Base-by-base conservation (phyloP, 305 asterid species). In the Solanum hybrid region DNA sequence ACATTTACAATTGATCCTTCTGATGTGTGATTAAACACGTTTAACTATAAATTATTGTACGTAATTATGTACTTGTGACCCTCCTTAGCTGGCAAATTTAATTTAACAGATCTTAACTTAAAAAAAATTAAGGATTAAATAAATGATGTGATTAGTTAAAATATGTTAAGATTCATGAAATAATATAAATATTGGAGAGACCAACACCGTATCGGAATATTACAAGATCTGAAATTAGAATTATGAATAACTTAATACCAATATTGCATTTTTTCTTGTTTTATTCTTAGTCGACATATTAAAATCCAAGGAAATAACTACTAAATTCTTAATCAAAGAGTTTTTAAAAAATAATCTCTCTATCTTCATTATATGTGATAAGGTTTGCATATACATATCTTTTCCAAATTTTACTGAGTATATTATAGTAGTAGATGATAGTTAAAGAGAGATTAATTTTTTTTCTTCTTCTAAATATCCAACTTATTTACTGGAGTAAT, bases 361-460 rank as follows among this genome's bases (percentile, higher is more conserved):
- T 57, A 57, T 57, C 10, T 17, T 51, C 0, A 17, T 0, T 0
- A 57, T 0, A 57, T 17, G 70, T 17, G 5, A 20, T 17, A 0
- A 57, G 5, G 2, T 17, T 20, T 20, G 4, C 70, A 17, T 6
- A 57, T 20, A 57, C 9, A 57, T 57, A 17, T 1, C 0, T 3
- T 57, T 3, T 17, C 0, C 2, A 57, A 15, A 51, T 15, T 51
- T 17, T 57, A 57, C n/a, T 7, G 24, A 3, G 70, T 17, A 57
- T 6, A 20, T 17, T 57, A 0, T 57, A 17, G 1, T 57, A 39
- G 51, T 39, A 39, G 15, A 38, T 38, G 41, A 0, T 0, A 57
- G 2, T 57, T 20, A 57, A 38, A 38, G 51, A 11, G 51, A 39
- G 51, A 39, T 3, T 39, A 39, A 10, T 0, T 4, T 10, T 5